Percentiles rank a stretch among this genome's conserved stretches.
Evolutionary conservation across 352 stramenopile genomes (phyloP).

Genomic region (Pythium aristosporum): DNA sequence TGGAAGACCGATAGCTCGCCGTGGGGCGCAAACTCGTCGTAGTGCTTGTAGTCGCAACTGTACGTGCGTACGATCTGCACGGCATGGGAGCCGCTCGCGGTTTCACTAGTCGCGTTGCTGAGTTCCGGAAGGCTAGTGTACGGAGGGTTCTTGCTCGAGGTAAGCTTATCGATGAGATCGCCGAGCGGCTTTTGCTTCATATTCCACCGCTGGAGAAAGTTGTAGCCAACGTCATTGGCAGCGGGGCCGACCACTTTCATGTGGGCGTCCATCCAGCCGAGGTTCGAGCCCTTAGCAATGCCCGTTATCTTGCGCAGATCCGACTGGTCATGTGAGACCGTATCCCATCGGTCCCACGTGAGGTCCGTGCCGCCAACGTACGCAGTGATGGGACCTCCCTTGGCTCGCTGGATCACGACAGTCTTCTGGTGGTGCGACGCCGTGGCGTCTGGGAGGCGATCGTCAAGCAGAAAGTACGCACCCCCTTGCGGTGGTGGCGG

Average conservation of each 20-base stretch:
- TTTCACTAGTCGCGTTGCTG: neutral
- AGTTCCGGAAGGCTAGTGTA: conserved; percentile 17
- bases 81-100: neutral
- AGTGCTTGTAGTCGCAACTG: conserved; percentile 37
- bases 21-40: conserved; percentile 30
- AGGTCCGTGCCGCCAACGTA: conserved; percentile 62
- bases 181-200: conserved; percentile 32
- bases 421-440: conserved; percentile 58
- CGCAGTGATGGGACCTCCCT: conserved; percentile 46
- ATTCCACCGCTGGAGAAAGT: conserved; percentile 64
- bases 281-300: conserved; percentile 27
- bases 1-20: conserved; percentile 39
- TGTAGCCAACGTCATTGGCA: conserved; percentile 45
- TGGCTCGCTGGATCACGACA: conserved; percentile 30
- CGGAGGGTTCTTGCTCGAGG: conserved; percentile 48
- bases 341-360: conserved; percentile 64
- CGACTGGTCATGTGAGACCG: conserved; percentile 48
- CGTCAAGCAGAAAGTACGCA: conserved; percentile 57
- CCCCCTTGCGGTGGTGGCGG: conserved; percentile 29
- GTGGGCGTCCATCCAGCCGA: conserved; percentile 60
- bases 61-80: conserved; percentile 45
- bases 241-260: conserved; percentile 46
- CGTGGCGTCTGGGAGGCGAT: conserved; percentile 29
- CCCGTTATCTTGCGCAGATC: conserved; percentile 31
- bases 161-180: conserved; percentile 31